phyloP scores from a whole-genome alignment of 805 yeast species.

The Candida khao-thaluensis region DNA sequence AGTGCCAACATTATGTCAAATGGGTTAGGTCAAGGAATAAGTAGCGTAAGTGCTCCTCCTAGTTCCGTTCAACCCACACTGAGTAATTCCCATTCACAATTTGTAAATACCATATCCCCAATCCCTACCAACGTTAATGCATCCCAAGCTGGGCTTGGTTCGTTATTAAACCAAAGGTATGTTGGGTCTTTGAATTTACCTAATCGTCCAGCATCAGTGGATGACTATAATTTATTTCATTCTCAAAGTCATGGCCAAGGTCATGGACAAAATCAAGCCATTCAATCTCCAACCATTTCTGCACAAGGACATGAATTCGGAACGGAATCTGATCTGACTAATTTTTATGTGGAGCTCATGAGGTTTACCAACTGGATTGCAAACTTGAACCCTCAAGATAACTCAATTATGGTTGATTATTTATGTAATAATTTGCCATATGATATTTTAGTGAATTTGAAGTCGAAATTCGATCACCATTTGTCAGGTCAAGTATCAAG shows the following conservation, averaged over 20 bases:
- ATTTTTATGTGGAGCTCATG: constrained; percentile 51
- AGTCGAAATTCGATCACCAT: constrained; percentile 44
- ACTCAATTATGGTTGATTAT: constrained; percentile 52
- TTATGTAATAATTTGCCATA: constrained; percentile 50
- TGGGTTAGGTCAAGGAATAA: background rate
- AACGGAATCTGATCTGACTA: constrained; percentile 13
- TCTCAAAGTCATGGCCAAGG: constrained; percentile 1
- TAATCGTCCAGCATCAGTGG: constrained; percentile 43
- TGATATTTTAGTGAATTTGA: constrained; percentile 51
- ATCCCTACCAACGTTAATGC: constrained; percentile 15
- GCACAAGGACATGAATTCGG: constrained; percentile 1
- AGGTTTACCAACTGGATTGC: constrained; percentile 52
- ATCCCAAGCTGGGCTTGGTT: constrained; percentile 23
- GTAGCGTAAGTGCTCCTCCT: constrained; percentile 5
- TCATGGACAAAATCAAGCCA: constrained; percentile 9
- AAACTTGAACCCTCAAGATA: constrained; percentile 50
- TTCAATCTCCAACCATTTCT: constrained; percentile 7
- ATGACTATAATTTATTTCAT: constrained; percentile 29
- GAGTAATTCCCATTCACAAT: constrained; percentile 4
- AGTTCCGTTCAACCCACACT: background rate
- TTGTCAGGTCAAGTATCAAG: constrained; percentile 17
- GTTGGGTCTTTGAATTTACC: constrained; percentile 33
- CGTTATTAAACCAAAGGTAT: constrained; percentile 26
- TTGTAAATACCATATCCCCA: constrained; percentile 12
- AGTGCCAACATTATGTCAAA: background rate